phyloP scores from a whole-genome alignment of 2,329 filamentous ascomycete genomes.

The Passalora sequoiae region DNA sequence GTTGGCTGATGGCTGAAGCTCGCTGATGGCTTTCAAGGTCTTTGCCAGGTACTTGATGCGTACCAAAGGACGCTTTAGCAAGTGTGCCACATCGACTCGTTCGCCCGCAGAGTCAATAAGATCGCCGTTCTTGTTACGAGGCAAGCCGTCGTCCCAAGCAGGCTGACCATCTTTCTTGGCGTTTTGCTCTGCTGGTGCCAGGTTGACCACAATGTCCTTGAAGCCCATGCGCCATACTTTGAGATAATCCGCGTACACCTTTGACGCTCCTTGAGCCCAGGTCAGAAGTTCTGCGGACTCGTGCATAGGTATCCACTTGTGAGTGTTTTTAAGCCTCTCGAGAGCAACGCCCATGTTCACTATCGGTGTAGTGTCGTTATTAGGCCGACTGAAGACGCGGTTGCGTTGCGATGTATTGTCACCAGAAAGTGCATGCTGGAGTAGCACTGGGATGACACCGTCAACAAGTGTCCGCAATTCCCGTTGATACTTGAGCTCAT shows the following conservation, averaged over 20 bases:
- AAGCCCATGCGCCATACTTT: slow-evolving; percentile 88
- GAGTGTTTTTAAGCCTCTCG: slow-evolving; percentile 73
- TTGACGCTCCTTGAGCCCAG: slow-evolving; percentile 75
- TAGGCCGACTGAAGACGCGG: slow-evolving; percentile 28
- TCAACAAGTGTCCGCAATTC: slow-evolving; percentile 91
- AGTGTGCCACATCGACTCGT: slow-evolving; percentile 86
- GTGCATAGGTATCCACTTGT: slow-evolving; percentile 71
- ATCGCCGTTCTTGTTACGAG: slow-evolving; percentile 56
- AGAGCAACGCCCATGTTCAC: slow-evolving; percentile 89
- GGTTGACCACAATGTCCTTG: slow-evolving; percentile 87
- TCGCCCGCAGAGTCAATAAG: slow-evolving; percentile 66
- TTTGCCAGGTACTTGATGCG: slow-evolving; percentile 83
- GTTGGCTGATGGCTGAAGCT: slow-evolving; percentile 50
- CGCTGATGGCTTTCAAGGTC: slow-evolving; percentile 66
- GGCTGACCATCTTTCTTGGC: slow-evolving; percentile 38
- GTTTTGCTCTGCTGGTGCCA: slow-evolving; percentile 65
- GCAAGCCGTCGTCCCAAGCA: slow-evolving; percentile 51
- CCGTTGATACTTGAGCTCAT: slow-evolving; percentile 81
- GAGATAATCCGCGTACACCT: slow-evolving; percentile 80
- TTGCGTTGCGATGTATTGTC: slow-evolving; percentile 47
- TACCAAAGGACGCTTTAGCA: slow-evolving; percentile 83
- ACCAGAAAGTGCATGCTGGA: slow-evolving; percentile 76
- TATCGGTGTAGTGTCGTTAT: slow-evolving; percentile 63
- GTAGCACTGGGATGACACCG: slow-evolving; percentile 86
- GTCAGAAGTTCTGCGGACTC: slow-evolving; percentile 66